Evolutionary conservation across 371 early-diverging fungal species (phyloP).

Genomic region (Catenaria anguillulae): DNA sequence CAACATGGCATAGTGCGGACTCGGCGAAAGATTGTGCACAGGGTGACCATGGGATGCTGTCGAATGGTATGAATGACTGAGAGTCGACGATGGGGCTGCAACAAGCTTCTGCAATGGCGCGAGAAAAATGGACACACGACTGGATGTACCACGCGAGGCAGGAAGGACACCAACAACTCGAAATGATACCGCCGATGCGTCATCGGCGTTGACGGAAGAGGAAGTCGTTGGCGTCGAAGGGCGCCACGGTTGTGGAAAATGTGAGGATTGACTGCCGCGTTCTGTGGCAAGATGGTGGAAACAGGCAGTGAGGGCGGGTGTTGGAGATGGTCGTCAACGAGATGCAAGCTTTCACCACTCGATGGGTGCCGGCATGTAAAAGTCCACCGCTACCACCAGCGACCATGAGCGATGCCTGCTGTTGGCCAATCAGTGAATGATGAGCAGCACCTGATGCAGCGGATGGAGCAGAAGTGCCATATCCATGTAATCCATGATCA

Average conservation of each 20-base stretch:
- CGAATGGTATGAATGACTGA: too few species aligned
- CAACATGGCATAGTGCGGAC: neutral
- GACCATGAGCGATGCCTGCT: too few species aligned
- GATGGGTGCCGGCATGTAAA: too few species aligned
- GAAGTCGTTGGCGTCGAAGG: neutral
- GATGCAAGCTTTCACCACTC: too few species aligned
- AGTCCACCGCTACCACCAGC: too few species aligned
- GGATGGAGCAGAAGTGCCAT: too few species aligned
- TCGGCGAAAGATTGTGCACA: too few species aligned
- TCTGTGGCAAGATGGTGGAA: neutral
- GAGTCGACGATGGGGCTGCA: neutral
- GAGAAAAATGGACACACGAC: neutral
- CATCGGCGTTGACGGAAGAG: neutral
- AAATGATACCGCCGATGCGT: neutral
- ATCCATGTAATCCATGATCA: too few species aligned
- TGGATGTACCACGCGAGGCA: neutral
- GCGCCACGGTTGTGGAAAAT: neutral
- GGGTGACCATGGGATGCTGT: neutral
- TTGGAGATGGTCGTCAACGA: too few species aligned
- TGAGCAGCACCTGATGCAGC: too few species aligned
- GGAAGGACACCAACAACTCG: constrained; percentile 3
- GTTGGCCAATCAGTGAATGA: too few species aligned
- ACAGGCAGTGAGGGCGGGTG: neutral
- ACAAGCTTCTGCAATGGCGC: neutral
- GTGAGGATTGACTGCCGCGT: neutral